Evolutionary conservation across 148 eudicot genomes (phyloP), one percentile per base, ranked within the genome.

Genomic region (Camellia lanceoleosa): DNA sequence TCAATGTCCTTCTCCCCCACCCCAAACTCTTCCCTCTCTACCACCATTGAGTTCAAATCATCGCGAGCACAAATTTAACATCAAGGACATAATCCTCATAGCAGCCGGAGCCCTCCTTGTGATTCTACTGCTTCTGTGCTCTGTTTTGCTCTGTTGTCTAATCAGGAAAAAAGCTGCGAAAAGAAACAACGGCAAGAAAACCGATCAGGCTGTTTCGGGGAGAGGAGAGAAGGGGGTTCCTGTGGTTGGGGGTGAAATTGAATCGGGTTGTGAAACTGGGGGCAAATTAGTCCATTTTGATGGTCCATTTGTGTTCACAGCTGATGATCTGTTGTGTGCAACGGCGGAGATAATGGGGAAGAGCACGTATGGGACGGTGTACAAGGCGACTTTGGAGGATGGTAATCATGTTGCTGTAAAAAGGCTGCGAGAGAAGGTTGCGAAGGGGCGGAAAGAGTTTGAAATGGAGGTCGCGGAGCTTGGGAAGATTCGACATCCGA

Each of bases 301-400:
- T 60, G 98, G 95, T 0, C 92, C 92, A 52, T 84, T 92, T 18
- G 95, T 90, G 80, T 95, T 95, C 80, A 89, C 95, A 19, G 94
- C 97, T 19, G 97, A 95, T 81, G 95, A 95, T 81, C 86, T 95
- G 79, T 71, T 95, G 70, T 91, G 97, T 62, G 98, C 98, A 10
- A 90, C 97, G 0, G 97, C 98, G 0, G 97, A 92, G 78, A 88
- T 92, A 46, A 90, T 95, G 97, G 98, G 97, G 30, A 95, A 95
- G 88, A 91, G 91, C 71, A 86, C 87, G 0, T 92, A 85, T 59
- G 98, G 98, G 46, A 95, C 97, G 0, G 90, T 90, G 4, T 95
- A 95, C 76, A 95, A 91, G 85, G 98, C 97, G 11, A 88, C 93
- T 0, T 82, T 95, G 70, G 98, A 92, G 74, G 97, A 92, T 80